Percentiles rank a stretch among this genome's conserved stretches.
Evolutionary conservation across 257 asterid species (phyloP).

Genomic region (Thymus mandschuricus): DNA sequence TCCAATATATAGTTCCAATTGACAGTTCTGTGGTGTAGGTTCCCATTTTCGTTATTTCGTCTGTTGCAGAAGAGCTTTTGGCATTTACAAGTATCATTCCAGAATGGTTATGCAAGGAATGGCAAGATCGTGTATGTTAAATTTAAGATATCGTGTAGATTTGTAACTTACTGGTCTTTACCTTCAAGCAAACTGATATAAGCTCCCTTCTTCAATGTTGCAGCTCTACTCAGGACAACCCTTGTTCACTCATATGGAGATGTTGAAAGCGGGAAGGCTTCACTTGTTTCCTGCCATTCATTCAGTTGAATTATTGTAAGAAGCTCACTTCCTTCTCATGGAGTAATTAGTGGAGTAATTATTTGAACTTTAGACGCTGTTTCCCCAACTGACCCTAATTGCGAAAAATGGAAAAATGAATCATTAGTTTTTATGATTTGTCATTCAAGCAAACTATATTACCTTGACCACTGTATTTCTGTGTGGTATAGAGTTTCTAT

Average conservation of each 20-base stretch:
- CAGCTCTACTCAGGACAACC: constrained; percentile 79
- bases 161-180: constrained; percentile 24
- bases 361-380: not conserved
- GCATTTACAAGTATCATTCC: constrained; percentile 76
- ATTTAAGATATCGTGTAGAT: constrained; percentile 18
- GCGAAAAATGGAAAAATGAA: too few species aligned
- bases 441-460: too few species aligned
- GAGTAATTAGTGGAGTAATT: not conserved
- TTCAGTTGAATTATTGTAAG: constrained; percentile 75
- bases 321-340: constrained; percentile 24
- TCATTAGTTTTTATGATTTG: too few species aligned
- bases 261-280: constrained; percentile 68
- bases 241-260: constrained; percentile 65
- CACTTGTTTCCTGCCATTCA: constrained; percentile 68
- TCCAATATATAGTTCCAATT: not conserved
- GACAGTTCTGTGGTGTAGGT: constrained; percentile 51
- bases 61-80: constrained; percentile 85
- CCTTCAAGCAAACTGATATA: constrained; percentile 21
- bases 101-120: constrained; percentile 77
- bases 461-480: too few species aligned
- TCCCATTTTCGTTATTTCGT: constrained; percentile 76
- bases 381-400: too few species aligned
- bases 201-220: constrained; percentile 18
- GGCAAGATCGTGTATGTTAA: constrained; percentile 67
- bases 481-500: too few species aligned